Percentiles rank a stretch among this genome's conserved stretches.
phyloP scores from a whole-genome alignment of 2,329 filamentous ascomycete genomes.

The Aspergillus viridinutans region DNA sequence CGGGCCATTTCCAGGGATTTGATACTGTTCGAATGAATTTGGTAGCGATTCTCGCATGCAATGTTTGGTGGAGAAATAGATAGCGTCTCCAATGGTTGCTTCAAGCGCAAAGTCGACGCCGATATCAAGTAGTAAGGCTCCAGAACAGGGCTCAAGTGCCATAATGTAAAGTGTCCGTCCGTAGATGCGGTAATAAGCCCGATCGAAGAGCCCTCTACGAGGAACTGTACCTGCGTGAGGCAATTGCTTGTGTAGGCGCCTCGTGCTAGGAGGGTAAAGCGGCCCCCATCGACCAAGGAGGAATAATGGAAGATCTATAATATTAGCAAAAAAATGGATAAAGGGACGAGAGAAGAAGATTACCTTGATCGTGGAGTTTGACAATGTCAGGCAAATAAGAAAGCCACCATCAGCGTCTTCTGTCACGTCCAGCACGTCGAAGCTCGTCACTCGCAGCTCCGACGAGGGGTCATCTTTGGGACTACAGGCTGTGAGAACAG shows the following conservation, averaged over 20 bases:
- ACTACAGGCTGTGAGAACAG: slow-evolving; percentile 50
- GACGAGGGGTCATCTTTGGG: slow-evolving; percentile 46
- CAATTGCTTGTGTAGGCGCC: slow-evolving; percentile 69
- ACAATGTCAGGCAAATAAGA: slow-evolving; percentile 69
- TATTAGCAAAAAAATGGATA: slow-evolving; percentile 11
- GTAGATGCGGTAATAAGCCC: slow-evolving; percentile 64
- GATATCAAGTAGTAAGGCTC: slow-evolving; percentile 25
- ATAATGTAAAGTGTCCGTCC: slow-evolving; percentile 70
- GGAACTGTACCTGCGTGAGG: slow-evolving; percentile 59
- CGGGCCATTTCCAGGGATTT: slow-evolving; percentile 50
- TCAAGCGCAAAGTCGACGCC: slow-evolving; percentile 15
- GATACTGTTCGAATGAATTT: slow-evolving; percentile 75
- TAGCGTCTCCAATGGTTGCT: slow-evolving; percentile 19
- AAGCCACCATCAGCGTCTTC: slow-evolving; percentile 37
- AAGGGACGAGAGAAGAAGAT: neutral
- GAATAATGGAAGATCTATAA: slow-evolving; percentile 45
- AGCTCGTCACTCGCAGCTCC: slow-evolving; percentile 78
- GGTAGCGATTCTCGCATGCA: slow-evolving; percentile 36
- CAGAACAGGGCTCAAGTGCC: slow-evolving; percentile 42
- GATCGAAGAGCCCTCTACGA: slow-evolving; percentile 42
- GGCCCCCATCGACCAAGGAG: slow-evolving; percentile 12
- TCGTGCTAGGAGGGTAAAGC: slow-evolving; percentile 45
- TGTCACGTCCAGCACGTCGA: slow-evolving; percentile 53
- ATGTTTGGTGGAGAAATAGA: slow-evolving; percentile 17
- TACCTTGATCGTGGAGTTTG: slow-evolving; percentile 72